Evolutionary conservation across 2,329 filamentous ascomycete genomes (phyloP).

Genomic region (Trichoderma aggressivum): DNA sequence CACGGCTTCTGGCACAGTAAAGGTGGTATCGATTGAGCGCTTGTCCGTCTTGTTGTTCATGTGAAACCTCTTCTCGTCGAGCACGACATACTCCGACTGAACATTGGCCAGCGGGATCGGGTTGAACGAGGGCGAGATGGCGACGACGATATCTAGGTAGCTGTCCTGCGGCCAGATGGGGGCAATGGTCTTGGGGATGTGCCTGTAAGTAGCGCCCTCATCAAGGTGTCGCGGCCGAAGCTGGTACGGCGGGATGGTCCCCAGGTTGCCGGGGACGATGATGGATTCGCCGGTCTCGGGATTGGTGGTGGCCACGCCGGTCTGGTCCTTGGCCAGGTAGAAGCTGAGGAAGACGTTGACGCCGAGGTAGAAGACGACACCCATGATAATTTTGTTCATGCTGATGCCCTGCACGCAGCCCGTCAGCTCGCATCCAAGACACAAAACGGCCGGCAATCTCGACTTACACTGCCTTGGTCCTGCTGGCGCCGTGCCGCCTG

Average conservation of each 20-base stretch:
- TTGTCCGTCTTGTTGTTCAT: conserved; percentile 77
- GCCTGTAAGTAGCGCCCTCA: conserved; percentile 61
- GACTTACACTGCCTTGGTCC: conserved; percentile 29
- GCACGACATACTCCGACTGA: conserved; percentile 65
- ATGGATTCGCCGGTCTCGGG: conserved; percentile 49
- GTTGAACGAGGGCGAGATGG: conserved; percentile 72
- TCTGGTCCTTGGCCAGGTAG: conserved; percentile 47
- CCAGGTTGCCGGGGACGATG: conserved; percentile 52
- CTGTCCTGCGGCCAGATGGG: conserved; percentile 85
- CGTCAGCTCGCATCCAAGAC: not conserved
- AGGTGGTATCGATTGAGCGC: conserved; percentile 71
- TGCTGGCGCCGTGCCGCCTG: conserved; percentile 25
- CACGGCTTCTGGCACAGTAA: conserved; percentile 72
- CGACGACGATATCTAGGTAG: conserved; percentile 77
- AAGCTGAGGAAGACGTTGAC: conserved; percentile 58
- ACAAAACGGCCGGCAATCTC: not conserved
- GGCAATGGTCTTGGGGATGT: conserved; percentile 67
- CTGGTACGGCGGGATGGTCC: conserved; percentile 60
- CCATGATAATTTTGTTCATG: conserved; percentile 48
- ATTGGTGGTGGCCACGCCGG: conserved; percentile 47
- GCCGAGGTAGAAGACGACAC: conserved; percentile 54
- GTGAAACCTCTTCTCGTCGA: conserved; percentile 76
- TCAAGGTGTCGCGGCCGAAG: conserved; percentile 59
- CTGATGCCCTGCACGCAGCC: conserved; percentile 32
- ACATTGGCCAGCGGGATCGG: conserved; percentile 65